These are phyloP conservation scores for Eucalyptus guilfoylei DNA, from an alignment of 345 rosid genomes.

Conservation along the genomic window DNA sequence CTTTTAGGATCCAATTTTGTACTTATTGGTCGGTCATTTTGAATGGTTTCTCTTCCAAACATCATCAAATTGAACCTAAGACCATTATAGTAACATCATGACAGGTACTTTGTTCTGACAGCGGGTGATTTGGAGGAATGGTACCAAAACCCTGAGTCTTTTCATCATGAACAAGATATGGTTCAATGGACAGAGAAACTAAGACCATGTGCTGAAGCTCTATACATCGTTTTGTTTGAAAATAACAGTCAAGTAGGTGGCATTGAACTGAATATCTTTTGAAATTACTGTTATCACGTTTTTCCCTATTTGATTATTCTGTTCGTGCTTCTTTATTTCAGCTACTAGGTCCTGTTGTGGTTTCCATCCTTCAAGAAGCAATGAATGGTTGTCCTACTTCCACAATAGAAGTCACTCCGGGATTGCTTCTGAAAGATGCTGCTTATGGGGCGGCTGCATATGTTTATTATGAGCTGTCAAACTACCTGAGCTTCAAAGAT, in stretches of 20 bases:
- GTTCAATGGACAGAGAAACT: conserved; percentile 97
- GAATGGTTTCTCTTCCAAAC: not conserved
- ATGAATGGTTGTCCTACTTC: conserved; percentile 84
- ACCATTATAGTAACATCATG: conserved; percentile 3
- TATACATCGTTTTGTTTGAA: conserved; percentile 94
- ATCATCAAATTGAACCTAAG: not conserved
- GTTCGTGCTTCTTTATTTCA: conserved; percentile 14
- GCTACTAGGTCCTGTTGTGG: conserved; percentile 89
- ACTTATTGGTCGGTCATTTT: not conserved
- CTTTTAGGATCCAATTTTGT: not conserved
- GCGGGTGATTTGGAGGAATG: conserved; percentile 83
- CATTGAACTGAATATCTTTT: not conserved
- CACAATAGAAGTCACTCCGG: conserved; percentile 70
- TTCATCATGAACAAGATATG: conserved; percentile 99
- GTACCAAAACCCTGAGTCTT: conserved; percentile 90
- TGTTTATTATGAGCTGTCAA: conserved; percentile 97
- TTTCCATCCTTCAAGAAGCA: conserved; percentile 92
- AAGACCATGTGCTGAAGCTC: conserved; percentile 97
- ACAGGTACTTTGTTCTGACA: conserved; percentile 92
- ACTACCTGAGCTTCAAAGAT: conserved; percentile 84
- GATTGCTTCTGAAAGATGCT: conserved; percentile 91
- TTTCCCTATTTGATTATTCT: not conserved
- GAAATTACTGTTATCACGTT: not conserved
- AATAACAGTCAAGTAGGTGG: conserved; percentile 85
- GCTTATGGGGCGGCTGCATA: conserved; percentile 98